Evolutionary conservation across 345 rosid species (phyloP).

Genomic region (Psidium guajava): DNA sequence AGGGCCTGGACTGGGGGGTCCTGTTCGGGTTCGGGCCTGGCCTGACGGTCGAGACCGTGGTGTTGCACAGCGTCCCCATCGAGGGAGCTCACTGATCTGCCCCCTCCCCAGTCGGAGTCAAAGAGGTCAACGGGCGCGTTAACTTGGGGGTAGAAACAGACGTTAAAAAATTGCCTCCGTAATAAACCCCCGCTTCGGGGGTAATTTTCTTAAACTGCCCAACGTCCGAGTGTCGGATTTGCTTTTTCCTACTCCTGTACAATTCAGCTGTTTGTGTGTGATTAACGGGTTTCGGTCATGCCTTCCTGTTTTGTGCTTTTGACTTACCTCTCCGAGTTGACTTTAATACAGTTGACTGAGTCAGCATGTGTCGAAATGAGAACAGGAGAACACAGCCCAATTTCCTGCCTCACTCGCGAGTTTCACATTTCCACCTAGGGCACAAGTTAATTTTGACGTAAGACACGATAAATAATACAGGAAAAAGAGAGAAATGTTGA

Average conservation of each 20-base stretch:
- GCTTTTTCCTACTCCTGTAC: neutral
- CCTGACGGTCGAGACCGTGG: slow-evolving; percentile 74
- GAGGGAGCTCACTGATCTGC: neutral
- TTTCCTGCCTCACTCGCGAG: too few relatives aligned
- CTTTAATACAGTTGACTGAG: neutral
- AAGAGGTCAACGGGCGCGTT: neutral
- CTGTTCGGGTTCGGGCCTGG: slow-evolving; percentile 83
- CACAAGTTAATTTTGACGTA: too few relatives aligned
- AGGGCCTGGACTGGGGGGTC: slow-evolving; percentile 83
- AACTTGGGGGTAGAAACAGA: neutral
- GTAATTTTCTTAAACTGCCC: too few relatives aligned
- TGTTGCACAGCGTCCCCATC: slow-evolving; percentile 45
- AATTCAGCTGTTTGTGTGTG: neutral
- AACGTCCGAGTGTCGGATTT: neutral
- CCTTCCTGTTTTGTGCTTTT: neutral
- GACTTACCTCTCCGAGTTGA: neutral
- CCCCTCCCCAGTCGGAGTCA: neutral
- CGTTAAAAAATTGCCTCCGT: too few relatives aligned
- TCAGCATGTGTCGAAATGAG: neutral
- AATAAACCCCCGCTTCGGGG: neutral
- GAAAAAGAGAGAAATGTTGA: too few relatives aligned
- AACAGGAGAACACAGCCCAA: too few relatives aligned
- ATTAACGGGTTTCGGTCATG: neutral
- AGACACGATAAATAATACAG: too few relatives aligned
- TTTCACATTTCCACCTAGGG: too few relatives aligned